These are phyloP conservation scores for Cicer pinnatifidum DNA, from an alignment of 306 rosid genomes.

Conservation along the genomic window DNA sequence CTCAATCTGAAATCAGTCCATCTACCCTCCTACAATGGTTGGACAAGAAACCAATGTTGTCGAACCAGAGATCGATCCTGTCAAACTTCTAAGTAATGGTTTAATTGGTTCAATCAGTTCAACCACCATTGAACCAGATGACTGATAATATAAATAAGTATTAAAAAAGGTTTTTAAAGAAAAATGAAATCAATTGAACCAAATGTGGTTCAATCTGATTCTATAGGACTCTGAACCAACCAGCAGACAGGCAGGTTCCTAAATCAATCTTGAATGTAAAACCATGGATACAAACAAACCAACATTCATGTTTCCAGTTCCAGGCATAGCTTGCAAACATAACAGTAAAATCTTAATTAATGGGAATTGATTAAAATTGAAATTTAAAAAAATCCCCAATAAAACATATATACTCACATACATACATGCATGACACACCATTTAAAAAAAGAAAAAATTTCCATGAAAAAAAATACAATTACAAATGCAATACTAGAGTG, in stretches of 20 bases:
- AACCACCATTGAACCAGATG: too few relatives aligned
- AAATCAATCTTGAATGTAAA: constrained; percentile 9
- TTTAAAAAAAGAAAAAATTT: background rate
- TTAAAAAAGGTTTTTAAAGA: too few relatives aligned
- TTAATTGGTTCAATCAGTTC: too few relatives aligned
- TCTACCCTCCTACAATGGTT: background rate
- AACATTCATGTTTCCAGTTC: constrained; percentile 11
- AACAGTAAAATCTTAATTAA: background rate
- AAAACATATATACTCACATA: constrained; percentile 2
- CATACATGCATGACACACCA: constrained; percentile 2
- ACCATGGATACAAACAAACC: background rate
- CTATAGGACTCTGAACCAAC: too few relatives aligned
- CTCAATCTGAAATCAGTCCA: constrained; percentile 26
- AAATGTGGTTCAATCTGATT: too few relatives aligned
- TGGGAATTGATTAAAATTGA: background rate
- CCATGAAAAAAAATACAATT: background rate
- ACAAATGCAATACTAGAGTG: constrained; percentile 17
- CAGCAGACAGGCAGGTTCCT: too few relatives aligned
- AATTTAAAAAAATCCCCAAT: constrained; percentile 24
- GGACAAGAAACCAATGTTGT: background rate
- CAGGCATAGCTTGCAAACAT: background rate
- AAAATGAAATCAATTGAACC: too few relatives aligned
- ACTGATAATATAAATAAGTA: too few relatives aligned
- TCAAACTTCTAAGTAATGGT: too few relatives aligned
- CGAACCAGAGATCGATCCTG: too few relatives aligned